Base-by-base conservation (phyloP, 2,329 filamentous ascomycete species). In the Mycosphaerella arachidis region DNA sequence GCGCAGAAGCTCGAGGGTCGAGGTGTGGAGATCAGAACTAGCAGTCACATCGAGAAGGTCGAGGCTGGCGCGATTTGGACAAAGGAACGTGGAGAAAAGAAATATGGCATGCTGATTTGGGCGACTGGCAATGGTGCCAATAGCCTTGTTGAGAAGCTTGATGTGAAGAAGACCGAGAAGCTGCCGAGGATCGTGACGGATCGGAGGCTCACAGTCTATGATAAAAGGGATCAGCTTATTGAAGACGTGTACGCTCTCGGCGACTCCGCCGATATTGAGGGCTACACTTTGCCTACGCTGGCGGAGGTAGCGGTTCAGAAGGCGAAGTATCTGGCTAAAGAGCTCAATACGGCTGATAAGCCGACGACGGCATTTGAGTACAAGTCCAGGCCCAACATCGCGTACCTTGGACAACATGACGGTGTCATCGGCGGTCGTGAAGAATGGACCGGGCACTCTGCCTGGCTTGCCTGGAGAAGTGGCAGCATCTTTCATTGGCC, bases 391-490 rank as follows among this genome's bases (percentile, higher is more conserved):
- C 69, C 72, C 0, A 66, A 74, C 13, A 63, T 79, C 40, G 74
- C 75, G 1, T 79, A 79, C 60, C 68, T 78, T 27, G 77, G 77
- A 2, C 63, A 68, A n/a, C 70, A 71, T 13, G 77, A 79, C 59
- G 77, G 77, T 0, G 71, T 79, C 45, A 72, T 78, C 5, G 73
- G 70, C 1, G 76, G 76, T 3, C 68, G 70, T 27, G 63, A 71
- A 6, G 70, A 76, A 18, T 79, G 74, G 74, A 78, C 75, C 7
- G 77, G 77, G 0, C 61, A 71, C 8, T 66, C 68, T 24, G 77
- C 77, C 3, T 79, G 77, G 77, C 37, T 79, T 40, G 76, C 76
- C 0, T 79, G 77, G 77, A 68, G 76, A 52, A 73, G 70, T 51
- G 74, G 74, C 0, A 73, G 65, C 54, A 63, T 64, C 16, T 62